Conservation (phyloP, 495 filamentous ascomycete species). For the Aspergillus hancockii region DNA sequence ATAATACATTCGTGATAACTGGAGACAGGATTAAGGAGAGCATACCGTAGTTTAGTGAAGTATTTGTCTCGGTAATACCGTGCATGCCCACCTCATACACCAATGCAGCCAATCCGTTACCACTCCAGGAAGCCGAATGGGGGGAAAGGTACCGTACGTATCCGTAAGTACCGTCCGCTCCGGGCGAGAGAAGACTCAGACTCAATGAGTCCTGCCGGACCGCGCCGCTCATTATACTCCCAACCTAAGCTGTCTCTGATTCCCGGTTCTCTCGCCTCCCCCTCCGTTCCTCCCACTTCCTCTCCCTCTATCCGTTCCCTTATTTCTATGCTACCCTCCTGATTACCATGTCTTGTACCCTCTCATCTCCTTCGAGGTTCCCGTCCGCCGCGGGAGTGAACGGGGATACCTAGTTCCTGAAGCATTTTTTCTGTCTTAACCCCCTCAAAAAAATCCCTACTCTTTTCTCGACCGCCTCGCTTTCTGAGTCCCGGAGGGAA, state of each 20-base stretch:
- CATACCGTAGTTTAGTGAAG: constrained; percentile 1
- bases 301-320: constrained; percentile 29
- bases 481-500: constrained; percentile 10
- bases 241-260: constrained; percentile 21
- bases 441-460: constrained; percentile 35
- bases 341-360: constrained; percentile 41
- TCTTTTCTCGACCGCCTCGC: constrained; percentile 28
- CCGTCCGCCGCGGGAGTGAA: constrained; percentile 47
- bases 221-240: constrained; percentile 25
- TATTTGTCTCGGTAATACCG: constrained; percentile 16
- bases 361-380: constrained; percentile 32
- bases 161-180: constrained; percentile 15
- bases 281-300: constrained; percentile 27
- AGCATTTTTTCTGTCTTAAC: constrained; percentile 12
- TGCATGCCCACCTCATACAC: neutral
- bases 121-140: neutral
- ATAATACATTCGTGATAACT: constrained; percentile 1
- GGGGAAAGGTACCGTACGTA: constrained; percentile 12
- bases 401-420: constrained; percentile 42
- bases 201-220: constrained; percentile 20
- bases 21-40: constrained; percentile 3
- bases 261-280: constrained; percentile 18
- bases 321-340: constrained; percentile 30
- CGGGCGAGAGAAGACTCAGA: constrained; percentile 15
- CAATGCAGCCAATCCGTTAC: constrained; percentile 4